phyloP scores from a whole-genome alignment of 2,329 filamentous ascomycete species.

The Nothophoma quercina region DNA sequence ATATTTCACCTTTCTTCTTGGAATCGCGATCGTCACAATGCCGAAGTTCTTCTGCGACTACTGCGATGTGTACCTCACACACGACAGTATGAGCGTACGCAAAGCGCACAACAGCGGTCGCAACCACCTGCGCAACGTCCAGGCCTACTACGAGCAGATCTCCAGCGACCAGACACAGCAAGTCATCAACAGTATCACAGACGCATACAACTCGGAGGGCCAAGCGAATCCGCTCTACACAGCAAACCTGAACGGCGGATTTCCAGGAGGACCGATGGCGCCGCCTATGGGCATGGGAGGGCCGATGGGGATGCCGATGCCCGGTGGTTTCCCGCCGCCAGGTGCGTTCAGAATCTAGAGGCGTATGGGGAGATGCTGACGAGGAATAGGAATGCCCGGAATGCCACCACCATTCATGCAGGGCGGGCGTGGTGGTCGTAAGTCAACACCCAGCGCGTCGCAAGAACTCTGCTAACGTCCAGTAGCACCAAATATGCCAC shows the following conservation, averaged over 20 bases:
- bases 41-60: constrained; percentile 72
- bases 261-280: constrained; percentile 40
- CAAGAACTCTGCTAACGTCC: neutral
- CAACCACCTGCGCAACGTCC: constrained; percentile 96
- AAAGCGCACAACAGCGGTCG: constrained; percentile 97
- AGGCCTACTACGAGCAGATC: constrained; percentile 99
- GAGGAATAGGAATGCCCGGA: constrained; percentile 39
- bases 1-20: neutral
- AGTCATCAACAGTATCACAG: constrained; percentile 97
- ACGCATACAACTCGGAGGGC: constrained; percentile 92
- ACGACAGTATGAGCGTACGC: constrained; percentile 99
- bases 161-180: constrained; percentile 98
- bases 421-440: constrained; percentile 50
- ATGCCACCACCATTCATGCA: constrained; percentile 51
- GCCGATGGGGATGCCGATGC: constrained; percentile 30
- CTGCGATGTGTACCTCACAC: constrained; percentile 99
- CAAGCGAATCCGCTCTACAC: constrained; percentile 86
- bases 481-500: constrained; percentile 38
- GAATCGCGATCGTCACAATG: constrained; percentile 18
- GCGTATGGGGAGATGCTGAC: constrained; percentile 16
- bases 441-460: constrained; percentile 16
- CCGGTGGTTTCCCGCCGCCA: constrained; percentile 29
- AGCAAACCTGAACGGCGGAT: constrained; percentile 57
- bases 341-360: constrained; percentile 3
- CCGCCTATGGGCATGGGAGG: constrained; percentile 27